Evolutionary conservation across 2,329 filamentous ascomycete genomes (phyloP), one percentile per base, ranked within the genome.

Genomic region (Neofusicoccum sp.): DNA sequence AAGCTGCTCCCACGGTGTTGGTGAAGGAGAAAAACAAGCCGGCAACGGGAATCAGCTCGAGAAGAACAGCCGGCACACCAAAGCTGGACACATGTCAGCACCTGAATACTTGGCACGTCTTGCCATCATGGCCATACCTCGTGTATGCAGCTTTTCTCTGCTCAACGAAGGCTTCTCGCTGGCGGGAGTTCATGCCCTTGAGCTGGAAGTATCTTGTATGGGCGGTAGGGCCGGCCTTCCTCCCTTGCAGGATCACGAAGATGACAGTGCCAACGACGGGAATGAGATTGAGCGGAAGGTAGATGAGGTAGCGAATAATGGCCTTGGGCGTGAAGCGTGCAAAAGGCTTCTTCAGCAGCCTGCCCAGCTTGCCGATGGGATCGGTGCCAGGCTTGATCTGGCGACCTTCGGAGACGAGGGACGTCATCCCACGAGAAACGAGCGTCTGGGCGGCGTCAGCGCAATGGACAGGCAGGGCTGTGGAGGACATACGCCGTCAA

Each of bases 281-380:
- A 59, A 98, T 93, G 73, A 97, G 93, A 79, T 97, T 98, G 65
- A 98, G 83, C 9, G 94, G 93, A 45, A 97, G 82, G 74, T 96
- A 95, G 79, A 97, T 85, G 66, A 96, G 73, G 71, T 94, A 94
- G 45, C 91, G 83, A 43, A 97, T 79, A 48, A 97, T 77, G 6
- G 89, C 87, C 70, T 77, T 77, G 1, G 83, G 80, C 0, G 80
- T 80, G 63, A 83, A 83, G 64, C 82, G 79, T 31, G 76, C 77
- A 64, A 87, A 84, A 0, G 84, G 85, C 68, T 80, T 84, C 67
- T 79, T 81, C 39, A 85, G 72, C 54, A 87, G 70, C 70, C 84
- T 86, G 33, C 87, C 87, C 33, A 89, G 71, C 50, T 85, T 80
- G 0, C 78, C 79, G 37, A 88, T 80, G 0, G 83, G 79, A 67